Conservation (phyloP, 1,139 yeast genomes). For the Candida glucosophila region DNA sequence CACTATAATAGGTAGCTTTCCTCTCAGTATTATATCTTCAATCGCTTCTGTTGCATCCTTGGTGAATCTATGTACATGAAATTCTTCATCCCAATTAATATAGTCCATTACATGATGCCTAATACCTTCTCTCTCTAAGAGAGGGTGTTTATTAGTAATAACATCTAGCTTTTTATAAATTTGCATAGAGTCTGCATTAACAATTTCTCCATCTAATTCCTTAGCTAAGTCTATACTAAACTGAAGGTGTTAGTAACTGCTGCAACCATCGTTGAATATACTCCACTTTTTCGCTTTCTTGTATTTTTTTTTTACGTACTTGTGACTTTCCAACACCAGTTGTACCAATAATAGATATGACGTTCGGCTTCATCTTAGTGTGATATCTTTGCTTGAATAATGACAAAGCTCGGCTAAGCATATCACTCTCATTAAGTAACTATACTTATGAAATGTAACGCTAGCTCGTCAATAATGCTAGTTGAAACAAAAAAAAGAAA, state of each 20-base stretch:
- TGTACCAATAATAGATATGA: conserved; percentile 81
- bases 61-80: conserved; percentile 74
- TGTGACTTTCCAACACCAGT: conserved; percentile 98
- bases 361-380: conserved; percentile 23
- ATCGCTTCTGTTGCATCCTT: conserved; percentile 56
- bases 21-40: conserved; percentile 56
- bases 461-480: too few relatives aligned
- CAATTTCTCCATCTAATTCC: conserved; percentile 75
- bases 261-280: too few relatives aligned
- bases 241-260: conserved; percentile 14
- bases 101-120: conserved; percentile 86
- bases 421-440: too few relatives aligned
- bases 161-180: conserved; percentile 66
- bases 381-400: too few relatives aligned
- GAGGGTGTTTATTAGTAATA: conserved; percentile 89
- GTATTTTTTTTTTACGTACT: conserved; percentile 20
- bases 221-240: conserved; percentile 73
- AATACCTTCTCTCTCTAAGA: conserved; percentile 62
- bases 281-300: conserved; percentile 1
- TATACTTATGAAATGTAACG: too few relatives aligned
- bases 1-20: conserved; percentile 77
- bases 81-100: conserved; percentile 71
- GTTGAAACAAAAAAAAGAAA: too few relatives aligned
- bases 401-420: too few relatives aligned
- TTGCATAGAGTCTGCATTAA: conserved; percentile 97